These are phyloP conservation scores for Marchantia polymorpha DNA, from an alignment of 225 moss, liverwort and hornwort species.

Conservation along the genomic window DNA sequence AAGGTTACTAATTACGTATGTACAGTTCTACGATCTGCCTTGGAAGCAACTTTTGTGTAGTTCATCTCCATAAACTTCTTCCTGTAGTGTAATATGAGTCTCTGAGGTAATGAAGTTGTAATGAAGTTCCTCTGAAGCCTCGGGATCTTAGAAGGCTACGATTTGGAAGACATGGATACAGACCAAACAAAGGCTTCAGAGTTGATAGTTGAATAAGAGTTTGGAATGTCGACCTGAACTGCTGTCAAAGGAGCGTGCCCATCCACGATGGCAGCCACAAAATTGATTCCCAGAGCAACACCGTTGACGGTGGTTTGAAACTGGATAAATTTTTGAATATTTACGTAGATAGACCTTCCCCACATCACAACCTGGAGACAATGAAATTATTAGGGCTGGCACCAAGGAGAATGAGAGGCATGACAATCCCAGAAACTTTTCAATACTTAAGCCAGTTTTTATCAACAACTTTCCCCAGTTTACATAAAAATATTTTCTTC, in stretches of 20 bases:
- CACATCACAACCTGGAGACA: conserved; percentile 75
- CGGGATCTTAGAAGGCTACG: not conserved
- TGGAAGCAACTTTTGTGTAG: no score
- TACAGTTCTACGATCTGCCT: no score
- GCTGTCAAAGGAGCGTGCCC: conserved; percentile 89
- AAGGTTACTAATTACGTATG: no score
- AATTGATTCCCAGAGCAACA: conserved; percentile 74
- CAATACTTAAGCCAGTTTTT: not conserved
- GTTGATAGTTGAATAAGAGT: not conserved
- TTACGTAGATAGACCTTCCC: conserved; percentile 89
- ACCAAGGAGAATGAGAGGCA: no score
- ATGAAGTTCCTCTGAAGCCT: not conserved
- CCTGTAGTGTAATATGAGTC: no score
- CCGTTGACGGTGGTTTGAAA: conserved; percentile 83
- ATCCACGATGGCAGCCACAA: conserved; percentile 68
- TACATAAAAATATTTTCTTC: not conserved
- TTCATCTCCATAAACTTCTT: no score
- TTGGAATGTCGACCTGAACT: conserved; percentile 54
- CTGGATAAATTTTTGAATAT: conserved; percentile 95
- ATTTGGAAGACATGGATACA: no score
- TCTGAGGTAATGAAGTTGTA: no score
- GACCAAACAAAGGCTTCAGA: no score
- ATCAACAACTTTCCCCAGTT: not conserved
- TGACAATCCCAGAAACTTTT: not conserved
- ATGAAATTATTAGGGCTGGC: not conserved